Evolutionary conservation across 352 stramenopile genomes (phyloP).

Genomic region (Pythium volutum): DNA sequence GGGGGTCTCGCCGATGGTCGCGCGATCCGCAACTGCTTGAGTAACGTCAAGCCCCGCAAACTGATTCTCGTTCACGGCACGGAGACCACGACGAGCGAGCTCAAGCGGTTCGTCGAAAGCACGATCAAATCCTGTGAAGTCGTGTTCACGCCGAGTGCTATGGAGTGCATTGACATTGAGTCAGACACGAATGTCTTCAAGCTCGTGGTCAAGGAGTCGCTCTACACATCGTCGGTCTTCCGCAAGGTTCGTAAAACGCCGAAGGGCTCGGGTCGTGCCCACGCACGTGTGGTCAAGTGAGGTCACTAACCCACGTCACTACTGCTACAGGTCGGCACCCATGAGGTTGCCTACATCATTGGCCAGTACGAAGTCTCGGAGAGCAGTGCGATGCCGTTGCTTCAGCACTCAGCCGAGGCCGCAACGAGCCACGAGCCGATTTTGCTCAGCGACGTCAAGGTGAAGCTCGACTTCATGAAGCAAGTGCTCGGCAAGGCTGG

Average conservation of each 20-base stretch:
- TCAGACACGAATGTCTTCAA: conserved; percentile 91
- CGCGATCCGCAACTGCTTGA: conserved; percentile 85
- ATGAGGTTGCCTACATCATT: conserved; percentile 87
- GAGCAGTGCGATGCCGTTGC: conserved; percentile 67
- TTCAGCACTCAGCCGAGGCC: conserved; percentile 49
- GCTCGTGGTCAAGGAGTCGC: conserved; percentile 79
- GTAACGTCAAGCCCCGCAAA: conserved; percentile 88
- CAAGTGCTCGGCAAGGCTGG: conserved; percentile 81
- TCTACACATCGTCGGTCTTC: conserved; percentile 83
- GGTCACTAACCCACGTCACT: neutral
- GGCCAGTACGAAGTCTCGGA: conserved; percentile 63
- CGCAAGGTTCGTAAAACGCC: conserved; percentile 65
- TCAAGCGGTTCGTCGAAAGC: conserved; percentile 82
- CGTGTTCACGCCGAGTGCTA: conserved; percentile 82
- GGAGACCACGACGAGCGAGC: conserved; percentile 69
- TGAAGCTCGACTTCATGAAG: conserved; percentile 90
- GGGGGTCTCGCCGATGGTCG: conserved; percentile 78
- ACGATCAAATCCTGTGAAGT: conserved; percentile 84
- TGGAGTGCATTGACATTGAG: conserved; percentile 90
- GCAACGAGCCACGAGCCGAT: conserved; percentile 71
- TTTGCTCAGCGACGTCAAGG: conserved; percentile 84
- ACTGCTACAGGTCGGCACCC: conserved; percentile 55
- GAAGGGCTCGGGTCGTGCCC: neutral
- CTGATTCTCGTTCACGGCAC: conserved; percentile 86
- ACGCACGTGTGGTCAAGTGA: neutral